Evolutionary conservation across 768 basidiomycete species (phyloP), one percentile per base, ranked within the genome.

Genomic region (Boletus subcaerulescens): DNA sequence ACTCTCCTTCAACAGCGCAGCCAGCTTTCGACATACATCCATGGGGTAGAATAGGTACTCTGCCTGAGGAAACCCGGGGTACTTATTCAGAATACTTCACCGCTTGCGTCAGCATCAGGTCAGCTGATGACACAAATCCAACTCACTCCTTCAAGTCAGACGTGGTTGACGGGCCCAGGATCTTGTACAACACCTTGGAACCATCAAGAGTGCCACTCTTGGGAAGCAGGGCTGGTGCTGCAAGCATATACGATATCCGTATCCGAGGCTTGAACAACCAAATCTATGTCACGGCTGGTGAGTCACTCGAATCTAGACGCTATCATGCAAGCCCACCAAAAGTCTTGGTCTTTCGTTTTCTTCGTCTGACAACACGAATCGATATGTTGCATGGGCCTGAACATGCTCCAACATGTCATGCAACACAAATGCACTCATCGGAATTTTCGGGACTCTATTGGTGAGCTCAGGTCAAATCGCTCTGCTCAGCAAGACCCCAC

Each of bases 221-320:
- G 9, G 86, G 81, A 20, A 92, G 76, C 8, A 80, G 68, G 51
- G 81, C 82, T 17, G 80, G 74, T 12, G 73, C 71, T 7, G 80
- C 70, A 10, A 81, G 77, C 43, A 81, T 79, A 66, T 93, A 95
- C 1, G 93, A 83, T 14, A 98, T 71, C 12, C 81, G 83, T 60
- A 98, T 83, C 58, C 79, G 85, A 1, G 94, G 93, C 70, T 95
- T 97, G 80, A 98, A 97, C 20, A 98, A 67, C 95, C 96, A 98
- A 20, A 98, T 78, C 93, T 95, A 65, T 26, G 13, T 17, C 48
- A 12, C 18, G 24, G 15, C 22, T 26, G 42, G 43, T 45, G 55
- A 55, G 40, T 32, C n/a, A 7, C 26, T 13, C 18, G 11, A 7
- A 6, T 44, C 39, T 0, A 31, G 2, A 31, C 35, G 5, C 2